Evolutionary conservation across 2,329 filamentous ascomycete genomes (phyloP), one percentile per base, ranked within the genome.

Genomic region (Aureobasidium zeae): DNA sequence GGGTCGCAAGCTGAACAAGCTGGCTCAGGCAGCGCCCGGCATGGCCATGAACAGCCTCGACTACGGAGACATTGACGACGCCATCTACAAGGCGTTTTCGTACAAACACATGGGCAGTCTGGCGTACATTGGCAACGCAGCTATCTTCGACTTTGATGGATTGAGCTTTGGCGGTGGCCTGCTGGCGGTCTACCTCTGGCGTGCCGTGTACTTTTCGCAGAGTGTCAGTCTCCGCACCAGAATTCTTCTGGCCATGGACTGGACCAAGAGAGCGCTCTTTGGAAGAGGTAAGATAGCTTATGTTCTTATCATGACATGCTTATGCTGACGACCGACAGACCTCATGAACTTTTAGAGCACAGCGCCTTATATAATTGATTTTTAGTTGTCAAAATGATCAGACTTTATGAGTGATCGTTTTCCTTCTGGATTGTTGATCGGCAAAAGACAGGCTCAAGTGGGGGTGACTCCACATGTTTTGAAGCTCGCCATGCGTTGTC

Each of bases 181-280:
- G 33, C 74, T 93, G 73, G 91, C 88, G 0, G 89, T 96, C 36
- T 98, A 98, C 62, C 77, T 94, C 24, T 98, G 91, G 91, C 73
- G 91, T 49, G 88, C 86, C 51, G 82, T 95, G 11, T 98, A 98
- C 66, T 98, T 98, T 68, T 87, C 91, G 10, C 86, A 98, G 71
- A 94, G 86, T 58, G 91, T 98, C 35, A 95, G 88, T 63, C 74
- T 96, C 48, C 72, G 91, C 53, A 98, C 91, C 19, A 77, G 89
- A 50, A 76, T 86, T 51, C 65, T 98, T 57, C 71, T 98, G 64
- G 87, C 87, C 13, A 95, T 98, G 91, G 91, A 98, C 63, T 98
- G 91, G 91, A 81, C 79, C n/a, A 98, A 96, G 76, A 75, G 93
- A 60, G 85, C 86, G 10, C 65, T 98, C 16, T 98, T 98, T 68